Evolutionary conservation across 768 basidiomycete species (phyloP).

Genomic region (Xerocomellus amylosporus): DNA sequence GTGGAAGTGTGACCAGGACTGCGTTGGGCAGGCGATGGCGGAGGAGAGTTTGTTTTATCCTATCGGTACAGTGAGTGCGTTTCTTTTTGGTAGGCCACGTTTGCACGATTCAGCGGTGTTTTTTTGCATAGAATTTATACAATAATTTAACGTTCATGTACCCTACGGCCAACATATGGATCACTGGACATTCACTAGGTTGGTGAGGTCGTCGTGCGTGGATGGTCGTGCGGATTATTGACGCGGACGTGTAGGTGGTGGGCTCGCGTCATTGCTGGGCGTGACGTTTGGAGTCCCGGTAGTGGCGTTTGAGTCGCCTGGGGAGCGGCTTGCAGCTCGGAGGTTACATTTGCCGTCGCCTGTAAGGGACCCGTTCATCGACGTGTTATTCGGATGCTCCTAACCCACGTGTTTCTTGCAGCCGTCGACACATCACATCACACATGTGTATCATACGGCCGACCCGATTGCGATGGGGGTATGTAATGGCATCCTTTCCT

Average conservation of each 20-base stretch:
- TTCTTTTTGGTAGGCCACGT: neutral
- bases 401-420: constrained; percentile 22
- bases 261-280: constrained; percentile 79
- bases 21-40: constrained; percentile 70
- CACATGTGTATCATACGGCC: constrained; percentile 91
- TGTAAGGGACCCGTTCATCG: constrained; percentile 40
- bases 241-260: constrained; percentile 42
- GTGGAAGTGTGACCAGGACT: constrained; percentile 78
- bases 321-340: constrained; percentile 74
- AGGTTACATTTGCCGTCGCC: constrained; percentile 86
- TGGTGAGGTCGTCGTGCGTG: constrained; percentile 34
- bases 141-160: constrained; percentile 94
- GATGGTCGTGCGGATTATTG: constrained; percentile 6
- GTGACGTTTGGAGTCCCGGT: constrained; percentile 86
- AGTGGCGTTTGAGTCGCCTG: constrained; percentile 87
- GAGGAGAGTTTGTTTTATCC: constrained; percentile 88
- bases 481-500: constrained; percentile 76
- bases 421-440: constrained; percentile 77
- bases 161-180: constrained; percentile 87
- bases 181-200: constrained; percentile 71
- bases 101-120: neutral
- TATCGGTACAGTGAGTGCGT: constrained; percentile 70
- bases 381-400: neutral
- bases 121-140: constrained; percentile 72
- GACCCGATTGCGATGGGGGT: constrained; percentile 93